These are phyloP conservation scores for Colletotrichum tabaci DNA, from an alignment of 2,329 filamentous ascomycete species.

Conservation along the genomic window DNA sequence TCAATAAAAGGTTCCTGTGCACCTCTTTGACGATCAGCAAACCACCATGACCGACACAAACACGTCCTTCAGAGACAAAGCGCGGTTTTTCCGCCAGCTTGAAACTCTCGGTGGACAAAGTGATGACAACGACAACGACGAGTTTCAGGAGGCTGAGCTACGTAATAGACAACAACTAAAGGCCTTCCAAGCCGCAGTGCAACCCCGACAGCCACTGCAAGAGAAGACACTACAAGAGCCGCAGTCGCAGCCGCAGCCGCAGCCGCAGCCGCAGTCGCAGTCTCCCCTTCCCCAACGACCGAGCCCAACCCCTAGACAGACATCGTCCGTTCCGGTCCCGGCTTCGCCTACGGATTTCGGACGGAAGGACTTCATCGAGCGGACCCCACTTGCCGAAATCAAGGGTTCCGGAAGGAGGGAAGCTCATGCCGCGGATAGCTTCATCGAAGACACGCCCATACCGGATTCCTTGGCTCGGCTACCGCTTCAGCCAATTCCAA, in stretches of 20 bases:
- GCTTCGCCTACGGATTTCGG: constrained; percentile 15
- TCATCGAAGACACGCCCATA: constrained; percentile 52
- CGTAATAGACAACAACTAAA: constrained; percentile 36
- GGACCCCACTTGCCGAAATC: constrained; percentile 48
- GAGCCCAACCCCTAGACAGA: constrained; percentile 23
- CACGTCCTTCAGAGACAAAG: constrained; percentile 57
- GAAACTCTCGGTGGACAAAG: constrained; percentile 47
- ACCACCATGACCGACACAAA: constrained; percentile 44
- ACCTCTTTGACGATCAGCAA: constrained; percentile 3
- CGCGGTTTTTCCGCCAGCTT: constrained; percentile 62
- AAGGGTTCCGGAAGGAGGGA: constrained; percentile 38
- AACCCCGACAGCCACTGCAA: constrained; percentile 32
- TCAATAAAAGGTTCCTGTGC: constrained; percentile 18
- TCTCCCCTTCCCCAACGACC: constrained; percentile 4
- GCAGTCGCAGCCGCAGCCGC: neutral
- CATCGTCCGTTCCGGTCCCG: constrained; percentile 33
- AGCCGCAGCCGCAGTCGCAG: neutral
- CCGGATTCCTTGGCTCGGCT: constrained; percentile 45
- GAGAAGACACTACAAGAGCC: constrained; percentile 27
- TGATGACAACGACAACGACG: constrained; percentile 48
- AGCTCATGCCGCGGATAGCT: constrained; percentile 40
- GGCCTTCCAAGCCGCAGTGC: constrained; percentile 20
- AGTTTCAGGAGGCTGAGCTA: constrained; percentile 46
- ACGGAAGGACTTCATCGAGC: constrained; percentile 33
- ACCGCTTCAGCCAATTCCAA: constrained; percentile 29